phyloP scores from a whole-genome alignment of 495 filamentous ascomycete species.

The Entonaema liquescens region DNA sequence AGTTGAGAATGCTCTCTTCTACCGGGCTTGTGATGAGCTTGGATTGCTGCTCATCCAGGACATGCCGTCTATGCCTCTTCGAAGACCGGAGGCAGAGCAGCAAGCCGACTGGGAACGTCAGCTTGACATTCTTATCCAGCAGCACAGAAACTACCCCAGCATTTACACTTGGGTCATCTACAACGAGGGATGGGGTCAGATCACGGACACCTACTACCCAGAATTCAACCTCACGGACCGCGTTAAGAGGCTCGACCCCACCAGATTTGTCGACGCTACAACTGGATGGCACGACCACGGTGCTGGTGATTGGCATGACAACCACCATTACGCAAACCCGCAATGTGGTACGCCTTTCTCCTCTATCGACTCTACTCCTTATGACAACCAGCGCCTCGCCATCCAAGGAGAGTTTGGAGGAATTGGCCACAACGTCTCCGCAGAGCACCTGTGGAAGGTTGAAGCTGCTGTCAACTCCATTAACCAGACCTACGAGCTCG shows the following conservation, averaged over 20 bases:
- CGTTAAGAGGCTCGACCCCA: slow-evolving; percentile 66
- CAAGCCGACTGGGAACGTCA: slow-evolving; percentile 70
- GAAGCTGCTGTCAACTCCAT: slow-evolving; percentile 63
- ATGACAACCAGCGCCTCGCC: slow-evolving; percentile 67
- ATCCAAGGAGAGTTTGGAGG: slow-evolving; percentile 77
- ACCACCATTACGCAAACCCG: slow-evolving; percentile 75
- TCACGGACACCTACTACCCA: slow-evolving; percentile 54
- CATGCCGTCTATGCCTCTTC: slow-evolving; percentile 65
- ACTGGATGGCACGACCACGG: slow-evolving; percentile 63
- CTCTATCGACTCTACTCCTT: slow-evolving; percentile 62
- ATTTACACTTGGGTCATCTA: slow-evolving; percentile 70
- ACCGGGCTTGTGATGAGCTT: slow-evolving; percentile 70
- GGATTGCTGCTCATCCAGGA: slow-evolving; percentile 73
- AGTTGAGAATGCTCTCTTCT: slow-evolving; percentile 71
- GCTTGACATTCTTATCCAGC: slow-evolving; percentile 66
- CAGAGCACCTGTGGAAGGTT: slow-evolving; percentile 67
- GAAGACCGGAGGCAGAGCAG: slow-evolving; percentile 55
- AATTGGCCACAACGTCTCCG: slow-evolving; percentile 67
- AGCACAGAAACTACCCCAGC: slow-evolving; percentile 69
- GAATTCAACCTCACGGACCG: slow-evolving; percentile 64
- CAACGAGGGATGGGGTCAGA: slow-evolving; percentile 77
- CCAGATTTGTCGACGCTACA: slow-evolving; percentile 65
- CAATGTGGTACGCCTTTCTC: slow-evolving; percentile 74
- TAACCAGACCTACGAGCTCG: slow-evolving; percentile 72
- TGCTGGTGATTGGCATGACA: slow-evolving; percentile 58